Conservation (phyloP, 257 asterid species). For the Ophiorrhiza pumila region DNA sequence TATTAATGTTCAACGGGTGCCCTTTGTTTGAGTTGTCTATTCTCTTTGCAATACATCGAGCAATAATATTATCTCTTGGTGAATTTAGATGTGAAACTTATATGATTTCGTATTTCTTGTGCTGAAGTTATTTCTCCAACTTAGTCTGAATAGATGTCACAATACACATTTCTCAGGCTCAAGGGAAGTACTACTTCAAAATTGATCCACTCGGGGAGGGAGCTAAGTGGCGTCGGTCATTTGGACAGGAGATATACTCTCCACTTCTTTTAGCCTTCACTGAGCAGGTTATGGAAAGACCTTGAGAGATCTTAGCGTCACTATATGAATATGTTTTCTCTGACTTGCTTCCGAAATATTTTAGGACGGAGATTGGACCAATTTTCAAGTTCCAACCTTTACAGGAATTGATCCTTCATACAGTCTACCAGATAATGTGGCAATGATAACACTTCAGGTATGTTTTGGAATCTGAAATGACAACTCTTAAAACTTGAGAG, state of each 20-base stretch:
- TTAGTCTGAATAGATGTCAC: neutral
- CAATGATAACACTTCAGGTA: constrained; percentile 89
- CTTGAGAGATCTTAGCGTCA: neutral
- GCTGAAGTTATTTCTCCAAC: neutral
- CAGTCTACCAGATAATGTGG: constrained; percentile 79
- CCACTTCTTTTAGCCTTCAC: constrained; percentile 87
- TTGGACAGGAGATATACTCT: constrained; percentile 93
- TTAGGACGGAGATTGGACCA: constrained; percentile 60
- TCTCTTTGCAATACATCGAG: neutral
- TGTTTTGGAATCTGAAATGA: neutral
- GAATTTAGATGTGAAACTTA: no score
- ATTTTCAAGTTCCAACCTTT: constrained; percentile 56
- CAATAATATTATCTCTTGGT: no score
- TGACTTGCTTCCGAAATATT: constrained; percentile 8
- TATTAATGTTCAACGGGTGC: no score
- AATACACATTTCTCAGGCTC: constrained; percentile 39
- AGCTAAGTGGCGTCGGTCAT: constrained; percentile 92
- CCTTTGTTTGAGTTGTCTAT: neutral
- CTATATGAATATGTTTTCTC: constrained; percentile 10
- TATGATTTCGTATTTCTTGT: neutral
- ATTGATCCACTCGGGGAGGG: constrained; percentile 86
- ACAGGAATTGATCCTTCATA: constrained; percentile 82
- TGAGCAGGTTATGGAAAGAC: constrained; percentile 55
- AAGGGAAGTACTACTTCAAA: constrained; percentile 77
- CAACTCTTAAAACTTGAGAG: neutral